Conservation (phyloP, 192 early-diverging fungal species). For the Coemansia guatemalensis region DNA sequence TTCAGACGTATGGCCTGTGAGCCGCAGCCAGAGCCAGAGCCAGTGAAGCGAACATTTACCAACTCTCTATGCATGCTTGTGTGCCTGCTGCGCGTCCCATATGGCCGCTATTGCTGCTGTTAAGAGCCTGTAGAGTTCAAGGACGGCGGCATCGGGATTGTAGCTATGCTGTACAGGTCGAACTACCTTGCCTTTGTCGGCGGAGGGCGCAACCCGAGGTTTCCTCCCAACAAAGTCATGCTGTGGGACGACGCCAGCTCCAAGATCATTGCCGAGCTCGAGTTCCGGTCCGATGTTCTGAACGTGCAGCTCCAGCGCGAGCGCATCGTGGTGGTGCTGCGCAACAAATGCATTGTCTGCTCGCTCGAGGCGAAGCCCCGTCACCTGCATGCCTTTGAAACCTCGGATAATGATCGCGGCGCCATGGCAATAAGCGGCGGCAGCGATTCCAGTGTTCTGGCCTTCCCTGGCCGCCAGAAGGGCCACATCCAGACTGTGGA, state of each 20-base stretch:
- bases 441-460: slow-evolving; percentile 67
- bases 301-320: slow-evolving; percentile 77
- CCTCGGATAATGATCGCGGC: slow-evolving; percentile 73
- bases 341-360: slow-evolving; percentile 81
- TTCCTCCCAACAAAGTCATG: slow-evolving; percentile 83
- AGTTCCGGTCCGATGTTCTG: slow-evolving; percentile 78
- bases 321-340: slow-evolving; percentile 73
- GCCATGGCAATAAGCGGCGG: slow-evolving; percentile 68
- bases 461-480: slow-evolving; percentile 78
- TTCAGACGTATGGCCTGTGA: too few species aligned
- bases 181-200: slow-evolving; percentile 88
- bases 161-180: slow-evolving; percentile 81
- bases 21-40: too few species aligned
- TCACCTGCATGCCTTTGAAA: slow-evolving; percentile 80
- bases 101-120: not conserved
- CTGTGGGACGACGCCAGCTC: slow-evolving; percentile 83
- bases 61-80: too few species aligned
- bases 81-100: too few species aligned
- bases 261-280: slow-evolving; percentile 70
- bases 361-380: slow-evolving; percentile 68
- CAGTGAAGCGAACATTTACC: too few species aligned
- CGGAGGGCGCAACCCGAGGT: slow-evolving; percentile 78
- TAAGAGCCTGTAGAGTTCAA: slow-evolving; percentile 60
- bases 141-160: slow-evolving; percentile 79
- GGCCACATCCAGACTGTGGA: slow-evolving; percentile 88